A percentile compares a stretch with the other conserved stretches of the same genome.
Conservation (phyloP, 306 rosid species). For the Quercus aquifolioides region DNA sequence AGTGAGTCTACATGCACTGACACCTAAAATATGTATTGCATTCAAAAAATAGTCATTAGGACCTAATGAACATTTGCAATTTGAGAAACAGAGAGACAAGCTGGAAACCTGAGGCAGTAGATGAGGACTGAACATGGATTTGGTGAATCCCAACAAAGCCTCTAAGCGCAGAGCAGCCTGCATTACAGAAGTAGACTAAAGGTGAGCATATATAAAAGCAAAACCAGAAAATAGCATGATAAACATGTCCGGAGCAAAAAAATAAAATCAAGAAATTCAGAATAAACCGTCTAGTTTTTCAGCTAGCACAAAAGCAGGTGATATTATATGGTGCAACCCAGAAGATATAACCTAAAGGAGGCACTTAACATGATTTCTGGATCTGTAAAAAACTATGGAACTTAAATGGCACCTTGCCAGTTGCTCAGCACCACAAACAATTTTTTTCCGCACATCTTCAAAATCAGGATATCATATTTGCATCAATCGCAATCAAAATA, state of each 20-base stretch:
- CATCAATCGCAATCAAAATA: neutral
- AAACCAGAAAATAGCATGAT: neutral
- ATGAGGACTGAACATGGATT: constrained; percentile 61
- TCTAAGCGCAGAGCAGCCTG: constrained; percentile 70
- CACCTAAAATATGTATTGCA: neutral
- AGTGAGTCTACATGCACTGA: neutral
- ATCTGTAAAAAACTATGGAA: neutral
- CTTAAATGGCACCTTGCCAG: neutral
- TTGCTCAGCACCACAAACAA: neutral
- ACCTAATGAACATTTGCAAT: neutral
- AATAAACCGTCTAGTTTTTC: neutral
- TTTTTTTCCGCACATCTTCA: neutral
- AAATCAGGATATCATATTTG: neutral
- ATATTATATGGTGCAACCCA: neutral
- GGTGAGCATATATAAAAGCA: neutral
- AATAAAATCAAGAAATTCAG: neutral
- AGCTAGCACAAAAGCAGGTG: neutral
- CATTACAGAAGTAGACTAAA: constrained; percentile 6
- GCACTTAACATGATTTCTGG: neutral
- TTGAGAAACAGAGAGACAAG: constrained; percentile 12
- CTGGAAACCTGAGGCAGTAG: constrained; percentile 66
- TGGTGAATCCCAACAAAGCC: constrained; percentile 61
- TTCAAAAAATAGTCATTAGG: neutral
- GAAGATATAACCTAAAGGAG: neutral
- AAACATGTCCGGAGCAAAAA: neutral